Conservation (phyloP, 2,329 filamentous ascomycete genomes). For the Coniochaeta sp. region DNA sequence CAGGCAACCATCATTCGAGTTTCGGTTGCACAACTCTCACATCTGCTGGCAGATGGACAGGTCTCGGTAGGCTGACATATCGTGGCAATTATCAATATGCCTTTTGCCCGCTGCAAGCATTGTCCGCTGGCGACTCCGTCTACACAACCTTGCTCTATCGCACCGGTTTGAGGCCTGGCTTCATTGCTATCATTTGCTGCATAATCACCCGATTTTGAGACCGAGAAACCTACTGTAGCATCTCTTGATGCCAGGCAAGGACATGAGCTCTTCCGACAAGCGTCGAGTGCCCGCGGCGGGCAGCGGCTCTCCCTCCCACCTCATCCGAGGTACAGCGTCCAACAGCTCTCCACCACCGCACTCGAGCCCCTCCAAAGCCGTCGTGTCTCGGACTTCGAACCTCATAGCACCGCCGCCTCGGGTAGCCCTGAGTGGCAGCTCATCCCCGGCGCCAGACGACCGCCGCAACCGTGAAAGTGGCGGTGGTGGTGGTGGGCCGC, state of each 20-base stretch:
- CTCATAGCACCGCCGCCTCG: slow-evolving; percentile 32
- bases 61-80: neutral
- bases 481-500: neutral
- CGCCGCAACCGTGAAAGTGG: slow-evolving; percentile 5
- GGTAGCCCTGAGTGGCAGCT: slow-evolving; percentile 26
- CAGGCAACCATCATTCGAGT: neutral
- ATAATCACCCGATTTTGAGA: neutral
- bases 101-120: neutral
- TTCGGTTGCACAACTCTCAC: neutral
- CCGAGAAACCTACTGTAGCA: neutral
- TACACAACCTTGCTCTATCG: neutral
- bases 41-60: neutral
- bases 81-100: neutral
- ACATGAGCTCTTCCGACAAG: slow-evolving; percentile 1
- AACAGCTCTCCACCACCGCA: slow-evolving; percentile 11
- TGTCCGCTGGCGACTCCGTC: neutral
- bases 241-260: neutral
- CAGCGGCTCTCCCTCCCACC: slow-evolving; percentile 1
- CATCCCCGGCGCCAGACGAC: slow-evolving; percentile 23
- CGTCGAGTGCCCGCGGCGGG: neutral
- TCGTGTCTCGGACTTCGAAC: slow-evolving; percentile 4
- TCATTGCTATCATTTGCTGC: neutral
- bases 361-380: slow-evolving; percentile 1
- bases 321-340: neutral
- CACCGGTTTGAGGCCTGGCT: neutral